Conservation (phyloP, 352 stramenopile genomes). For the Globisporangium parvum region DNA sequence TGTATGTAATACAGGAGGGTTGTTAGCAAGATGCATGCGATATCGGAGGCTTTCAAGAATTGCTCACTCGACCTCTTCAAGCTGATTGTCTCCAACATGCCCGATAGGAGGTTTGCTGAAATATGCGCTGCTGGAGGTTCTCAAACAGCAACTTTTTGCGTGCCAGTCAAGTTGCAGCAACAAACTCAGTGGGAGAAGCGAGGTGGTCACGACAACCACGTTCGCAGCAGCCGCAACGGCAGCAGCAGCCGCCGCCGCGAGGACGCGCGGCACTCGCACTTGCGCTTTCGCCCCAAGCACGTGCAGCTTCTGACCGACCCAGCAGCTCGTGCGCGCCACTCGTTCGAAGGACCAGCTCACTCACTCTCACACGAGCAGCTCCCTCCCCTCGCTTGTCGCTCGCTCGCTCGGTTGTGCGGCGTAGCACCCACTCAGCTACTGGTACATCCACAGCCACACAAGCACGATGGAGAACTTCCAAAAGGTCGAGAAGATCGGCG, state of each 20-base stretch:
- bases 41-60: too few species aligned
- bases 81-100: too few species aligned
- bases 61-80: not conserved
- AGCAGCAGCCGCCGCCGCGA: not conserved
- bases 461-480: constrained; percentile 75
- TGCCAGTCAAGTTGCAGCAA: not conserved
- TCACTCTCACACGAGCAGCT: not conserved
- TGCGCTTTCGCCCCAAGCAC: constrained; percentile 2
- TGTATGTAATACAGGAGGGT: too few species aligned
- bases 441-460: not conserved
- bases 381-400: not conserved
- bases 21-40: too few species aligned
- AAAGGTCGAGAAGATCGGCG: constrained; percentile 85
- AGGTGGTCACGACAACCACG: too few species aligned
- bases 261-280: constrained; percentile 1
- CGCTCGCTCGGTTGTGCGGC: not conserved
- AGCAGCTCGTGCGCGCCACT: too few species aligned
- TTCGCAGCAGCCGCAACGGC: too few species aligned
- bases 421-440: not conserved
- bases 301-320: not conserved
- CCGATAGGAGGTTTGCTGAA: not conserved
- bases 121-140: not conserved
- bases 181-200: too few species aligned
- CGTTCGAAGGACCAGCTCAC: not conserved
- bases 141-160: constrained; percentile 1